A percentile compares a stretch with the other conserved stretches of the same genome.
Evolutionary conservation across 2,329 filamentous ascomycete genomes (phyloP).

Genomic region (Didymella exigua): DNA sequence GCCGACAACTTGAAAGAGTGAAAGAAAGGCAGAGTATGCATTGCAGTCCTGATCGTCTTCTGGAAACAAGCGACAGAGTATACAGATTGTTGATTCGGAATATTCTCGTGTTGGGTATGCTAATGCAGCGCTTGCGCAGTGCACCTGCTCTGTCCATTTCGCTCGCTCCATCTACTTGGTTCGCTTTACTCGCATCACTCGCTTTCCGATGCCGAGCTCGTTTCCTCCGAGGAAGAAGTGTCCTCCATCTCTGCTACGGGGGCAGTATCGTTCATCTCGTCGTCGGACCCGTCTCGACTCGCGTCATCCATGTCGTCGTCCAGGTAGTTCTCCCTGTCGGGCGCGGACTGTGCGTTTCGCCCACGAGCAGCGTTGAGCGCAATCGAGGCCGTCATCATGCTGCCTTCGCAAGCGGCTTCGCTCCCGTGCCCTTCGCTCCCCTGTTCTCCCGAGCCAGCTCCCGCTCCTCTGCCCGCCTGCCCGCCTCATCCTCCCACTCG

Average conservation of each 20-base stretch:
- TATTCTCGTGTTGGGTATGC: no score
- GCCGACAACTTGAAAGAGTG: no score
- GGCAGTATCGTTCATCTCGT: background rate
- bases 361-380: background rate
- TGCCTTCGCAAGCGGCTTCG: background rate
- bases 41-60: no score
- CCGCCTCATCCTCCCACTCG: slow-evolving; percentile 14
- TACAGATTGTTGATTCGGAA: no score
- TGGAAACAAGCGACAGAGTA: no score
- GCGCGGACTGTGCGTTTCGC: background rate
- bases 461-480: background rate
- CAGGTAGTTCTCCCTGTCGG: background rate
- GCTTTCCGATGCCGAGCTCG: background rate
- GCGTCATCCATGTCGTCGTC: background rate
- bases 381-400: background rate
- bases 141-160: background rate
- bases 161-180: background rate
- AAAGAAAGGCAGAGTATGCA: no score
- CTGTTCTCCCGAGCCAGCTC: background rate
- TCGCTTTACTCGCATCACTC: background rate
- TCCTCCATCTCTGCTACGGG: background rate
- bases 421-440: background rate
- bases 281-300: background rate
- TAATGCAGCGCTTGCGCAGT: no score
- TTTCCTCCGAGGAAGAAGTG: background rate